These are phyloP conservation scores for Hymenoscyphus infarciens DNA, from an alignment of 2,329 filamentous ascomycete species.

Conservation along the genomic window DNA sequence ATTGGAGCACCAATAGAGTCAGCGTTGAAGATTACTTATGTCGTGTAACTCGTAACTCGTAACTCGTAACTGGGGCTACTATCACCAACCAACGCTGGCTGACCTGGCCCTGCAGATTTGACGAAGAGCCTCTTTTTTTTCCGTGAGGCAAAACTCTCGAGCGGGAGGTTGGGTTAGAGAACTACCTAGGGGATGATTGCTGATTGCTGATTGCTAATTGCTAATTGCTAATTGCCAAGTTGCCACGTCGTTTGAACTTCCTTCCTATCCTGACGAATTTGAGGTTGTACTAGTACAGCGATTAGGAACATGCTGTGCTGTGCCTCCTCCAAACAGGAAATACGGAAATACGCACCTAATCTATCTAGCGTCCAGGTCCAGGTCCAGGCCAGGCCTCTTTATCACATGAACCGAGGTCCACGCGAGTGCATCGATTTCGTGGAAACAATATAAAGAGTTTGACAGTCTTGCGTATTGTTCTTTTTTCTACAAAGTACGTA, in stretches of 20 bases:
- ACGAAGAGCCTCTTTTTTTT: conserved; percentile 6
- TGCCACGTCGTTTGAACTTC: neutral
- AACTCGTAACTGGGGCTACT: neutral
- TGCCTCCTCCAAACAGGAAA: neutral
- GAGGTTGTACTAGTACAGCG: conserved; percentile 2
- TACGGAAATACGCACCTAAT: neutral
- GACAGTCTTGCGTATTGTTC: neutral
- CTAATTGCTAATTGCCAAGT: no score
- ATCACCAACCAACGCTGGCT: no score
- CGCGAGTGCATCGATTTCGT: neutral
- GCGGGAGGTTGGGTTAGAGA: no score
- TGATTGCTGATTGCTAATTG: no score
- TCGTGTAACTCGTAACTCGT: no score
- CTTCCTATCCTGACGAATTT: neutral
- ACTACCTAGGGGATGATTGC: neutral
- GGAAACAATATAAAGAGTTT: neutral
- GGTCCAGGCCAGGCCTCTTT: neutral
- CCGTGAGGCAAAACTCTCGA: neutral
- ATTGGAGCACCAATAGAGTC: conserved; percentile 10
- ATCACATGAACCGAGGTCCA: conserved; percentile 1
- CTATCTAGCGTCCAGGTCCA: neutral
- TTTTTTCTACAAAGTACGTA: no score
- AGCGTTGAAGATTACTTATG: conserved; percentile 1
- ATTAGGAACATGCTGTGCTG: neutral
- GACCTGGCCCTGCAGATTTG: neutral